Percentiles rank a stretch among this genome's conserved stretches.
These are phyloP conservation scores for Spirogloea muscicola DNA, from an alignment of 139 green algal genomes.

Conservation along the genomic window DNA sequence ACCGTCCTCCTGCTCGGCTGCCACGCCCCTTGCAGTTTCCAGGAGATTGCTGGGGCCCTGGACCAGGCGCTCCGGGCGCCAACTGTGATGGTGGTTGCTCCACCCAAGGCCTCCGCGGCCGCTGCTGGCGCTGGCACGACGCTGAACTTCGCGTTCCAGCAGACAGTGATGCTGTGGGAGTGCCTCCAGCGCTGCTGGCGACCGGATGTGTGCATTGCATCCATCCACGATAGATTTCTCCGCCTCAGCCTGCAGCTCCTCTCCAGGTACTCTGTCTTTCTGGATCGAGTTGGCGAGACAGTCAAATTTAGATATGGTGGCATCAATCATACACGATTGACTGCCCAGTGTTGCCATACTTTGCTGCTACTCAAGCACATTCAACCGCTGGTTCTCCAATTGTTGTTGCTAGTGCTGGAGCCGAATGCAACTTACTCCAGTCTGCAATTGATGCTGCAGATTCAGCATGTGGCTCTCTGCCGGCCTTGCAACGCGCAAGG, in stretches of 20 bases:
- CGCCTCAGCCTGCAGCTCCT: constrained; percentile 74
- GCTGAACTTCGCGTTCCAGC: constrained; percentile 40
- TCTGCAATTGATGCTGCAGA: neutral
- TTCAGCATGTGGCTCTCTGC: constrained; percentile 31
- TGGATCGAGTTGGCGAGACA: constrained; percentile 10
- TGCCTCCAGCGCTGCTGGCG: constrained; percentile 49
- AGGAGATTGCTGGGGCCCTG: constrained; percentile 60
- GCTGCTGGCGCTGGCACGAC: neutral
- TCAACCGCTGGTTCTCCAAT: neutral
- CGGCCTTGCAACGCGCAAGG: constrained; percentile 26
- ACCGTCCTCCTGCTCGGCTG: too few species aligned
- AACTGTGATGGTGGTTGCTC: neutral
- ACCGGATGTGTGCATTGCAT: constrained; percentile 64
- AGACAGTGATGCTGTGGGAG: constrained; percentile 42
- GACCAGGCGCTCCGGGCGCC: constrained; percentile 46
- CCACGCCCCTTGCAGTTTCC: constrained; percentile 21
- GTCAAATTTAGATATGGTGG: constrained; percentile 1
- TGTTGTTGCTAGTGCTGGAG: neutral
- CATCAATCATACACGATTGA: neutral
- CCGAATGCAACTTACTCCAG: neutral
- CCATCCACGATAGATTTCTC: constrained; percentile 76
- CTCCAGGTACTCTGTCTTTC: constrained; percentile 67
- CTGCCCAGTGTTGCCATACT: neutral
- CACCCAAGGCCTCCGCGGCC: neutral
- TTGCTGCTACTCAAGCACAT: neutral